Conservation (phyloP, 139 green algal genomes). For the Chlorella vulgaris region DNA sequence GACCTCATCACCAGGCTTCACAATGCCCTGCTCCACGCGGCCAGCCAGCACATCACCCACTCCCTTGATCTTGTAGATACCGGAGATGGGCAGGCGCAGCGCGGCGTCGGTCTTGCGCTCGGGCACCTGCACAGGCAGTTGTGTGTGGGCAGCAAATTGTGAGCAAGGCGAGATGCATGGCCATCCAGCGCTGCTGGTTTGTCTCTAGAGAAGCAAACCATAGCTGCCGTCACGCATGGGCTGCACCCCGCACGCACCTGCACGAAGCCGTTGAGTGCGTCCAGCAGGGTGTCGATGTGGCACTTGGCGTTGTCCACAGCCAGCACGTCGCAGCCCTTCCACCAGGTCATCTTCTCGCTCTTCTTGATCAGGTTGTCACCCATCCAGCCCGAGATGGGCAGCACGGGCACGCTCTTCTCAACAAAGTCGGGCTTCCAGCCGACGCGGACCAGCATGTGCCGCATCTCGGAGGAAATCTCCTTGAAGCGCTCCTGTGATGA, state of each 20-base stretch:
- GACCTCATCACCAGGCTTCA: constrained; percentile 94
- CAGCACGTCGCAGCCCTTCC: constrained; percentile 22
- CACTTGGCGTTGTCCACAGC: constrained; percentile 40
- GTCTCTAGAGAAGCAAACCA: no score
- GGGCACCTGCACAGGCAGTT: no score
- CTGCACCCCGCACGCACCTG: no score
- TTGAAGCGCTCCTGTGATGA: constrained; percentile 85
- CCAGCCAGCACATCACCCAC: constrained; percentile 98
- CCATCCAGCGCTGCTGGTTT: no score
- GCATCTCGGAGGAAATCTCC: constrained; percentile 98
- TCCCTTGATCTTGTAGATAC: constrained; percentile 99
- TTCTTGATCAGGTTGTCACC: constrained; percentile 99
- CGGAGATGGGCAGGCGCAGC: constrained; percentile 91
- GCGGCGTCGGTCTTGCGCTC: constrained; percentile 85
- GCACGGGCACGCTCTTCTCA: constrained; percentile 86
- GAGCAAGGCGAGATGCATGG: no score
- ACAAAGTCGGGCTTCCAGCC: constrained; percentile 87
- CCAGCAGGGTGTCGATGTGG: constrained; percentile 82
- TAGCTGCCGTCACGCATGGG: no score
- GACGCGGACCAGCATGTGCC: constrained; percentile 86
- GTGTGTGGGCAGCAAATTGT: no score
- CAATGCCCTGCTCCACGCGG: constrained; percentile 95
- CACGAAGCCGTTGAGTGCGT: constrained; percentile 90
- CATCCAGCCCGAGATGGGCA: constrained; percentile 99
- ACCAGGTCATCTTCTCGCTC: constrained; percentile 94